A percentile compares a stretch with the other conserved stretches of the same genome.
phyloP scores from a whole-genome alignment of 2,329 filamentous ascomycete species.

The Bisporella sp. region DNA sequence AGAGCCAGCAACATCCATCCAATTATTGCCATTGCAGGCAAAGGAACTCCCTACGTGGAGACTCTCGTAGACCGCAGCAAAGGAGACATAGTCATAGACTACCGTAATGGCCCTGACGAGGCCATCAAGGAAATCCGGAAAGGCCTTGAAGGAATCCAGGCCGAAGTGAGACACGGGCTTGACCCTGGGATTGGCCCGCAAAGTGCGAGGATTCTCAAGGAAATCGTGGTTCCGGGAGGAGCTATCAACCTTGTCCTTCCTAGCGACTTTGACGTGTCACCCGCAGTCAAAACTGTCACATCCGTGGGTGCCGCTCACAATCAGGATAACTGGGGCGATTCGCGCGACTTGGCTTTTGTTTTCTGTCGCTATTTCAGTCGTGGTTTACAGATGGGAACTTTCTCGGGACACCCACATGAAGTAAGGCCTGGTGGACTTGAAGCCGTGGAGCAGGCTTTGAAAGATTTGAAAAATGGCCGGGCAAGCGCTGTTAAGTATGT shows the following conservation, averaged over 20 bases:
- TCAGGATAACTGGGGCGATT: neutral
- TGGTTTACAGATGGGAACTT: conserved; percentile 40
- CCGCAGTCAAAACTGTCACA: neutral
- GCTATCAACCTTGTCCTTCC: neutral
- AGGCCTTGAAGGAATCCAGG: neutral
- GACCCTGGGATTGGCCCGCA: neutral
- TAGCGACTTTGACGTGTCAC: neutral
- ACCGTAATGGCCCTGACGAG: conserved; percentile 37
- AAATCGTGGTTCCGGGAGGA: neutral
- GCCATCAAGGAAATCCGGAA: conserved; percentile 20
- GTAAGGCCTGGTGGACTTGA: conserved; percentile 42
- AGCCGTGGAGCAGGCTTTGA: conserved; percentile 42
- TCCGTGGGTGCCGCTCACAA: neutral
- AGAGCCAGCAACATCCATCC: conserved; percentile 43
- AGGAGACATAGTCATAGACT: conserved; percentile 47
- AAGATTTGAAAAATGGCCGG: conserved; percentile 50
- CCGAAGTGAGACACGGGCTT: neutral
- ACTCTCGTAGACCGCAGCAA: conserved; percentile 38
- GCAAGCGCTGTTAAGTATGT: conserved; percentile 61
- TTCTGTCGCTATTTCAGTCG: conserved; percentile 15
- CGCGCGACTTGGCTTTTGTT: conserved; percentile 9
- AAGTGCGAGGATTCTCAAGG: neutral
- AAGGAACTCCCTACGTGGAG: conserved; percentile 37
- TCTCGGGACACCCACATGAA: conserved; percentile 42
- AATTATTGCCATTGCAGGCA: conserved; percentile 47